Evolutionary conservation across 495 filamentous ascomycete species (phyloP).

Genomic region (Aspergillus egyptiacus): DNA sequence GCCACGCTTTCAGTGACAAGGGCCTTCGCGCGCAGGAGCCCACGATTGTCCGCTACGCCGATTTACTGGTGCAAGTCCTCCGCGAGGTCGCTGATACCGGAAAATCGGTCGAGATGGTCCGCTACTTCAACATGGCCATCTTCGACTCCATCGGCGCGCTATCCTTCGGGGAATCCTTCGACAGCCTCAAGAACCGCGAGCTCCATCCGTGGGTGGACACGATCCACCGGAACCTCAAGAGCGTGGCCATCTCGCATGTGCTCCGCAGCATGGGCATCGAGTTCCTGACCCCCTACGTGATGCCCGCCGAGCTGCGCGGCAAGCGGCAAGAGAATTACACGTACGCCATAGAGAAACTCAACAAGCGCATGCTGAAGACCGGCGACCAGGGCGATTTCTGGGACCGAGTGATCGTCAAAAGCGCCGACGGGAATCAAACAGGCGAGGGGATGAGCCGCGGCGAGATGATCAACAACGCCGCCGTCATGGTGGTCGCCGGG

Average conservation of each 20-base stretch:
- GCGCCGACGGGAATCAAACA: not conserved
- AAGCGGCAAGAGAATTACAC: not conserved
- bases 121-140: constrained; percentile 1
- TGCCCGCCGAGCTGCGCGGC: not conserved
- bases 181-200: not conserved
- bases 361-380: not conserved
- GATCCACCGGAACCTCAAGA: not conserved
- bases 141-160: constrained; percentile 4
- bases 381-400: not conserved
- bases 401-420: not conserved
- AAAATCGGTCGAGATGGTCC: not conserved
- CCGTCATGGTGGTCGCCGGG: not conserved
- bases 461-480: not conserved
- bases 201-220: constrained; percentile 2
- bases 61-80: not conserved
- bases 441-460: not conserved
- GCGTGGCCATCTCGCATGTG: not conserved
- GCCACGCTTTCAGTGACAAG: not conserved
- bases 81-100: not conserved
- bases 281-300: not conserved
- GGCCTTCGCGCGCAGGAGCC: not conserved
- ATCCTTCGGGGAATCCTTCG: constrained; percentile 1
- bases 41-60: not conserved
- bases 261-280: not conserved
- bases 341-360: not conserved